A percentile compares a stretch with the other conserved stretches of the same genome.
These are phyloP conservation scores for Dryas alaskensis DNA, from an alignment of 306 rosid genomes.

Conservation along the genomic window DNA sequence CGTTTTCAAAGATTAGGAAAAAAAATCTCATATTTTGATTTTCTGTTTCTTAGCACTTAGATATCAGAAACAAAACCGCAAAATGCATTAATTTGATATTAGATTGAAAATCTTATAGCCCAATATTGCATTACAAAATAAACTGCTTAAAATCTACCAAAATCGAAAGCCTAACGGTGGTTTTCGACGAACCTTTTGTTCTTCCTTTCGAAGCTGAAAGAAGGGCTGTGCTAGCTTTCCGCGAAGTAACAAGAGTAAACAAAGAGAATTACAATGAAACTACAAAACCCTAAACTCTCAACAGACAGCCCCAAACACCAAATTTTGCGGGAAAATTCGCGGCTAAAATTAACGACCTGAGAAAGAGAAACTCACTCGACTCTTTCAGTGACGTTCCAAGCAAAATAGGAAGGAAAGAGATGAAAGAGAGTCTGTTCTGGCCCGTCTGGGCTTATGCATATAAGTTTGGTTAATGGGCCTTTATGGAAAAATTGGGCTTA, in stretches of 20 bases:
- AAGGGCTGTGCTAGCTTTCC: neutral
- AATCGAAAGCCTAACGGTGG: neutral
- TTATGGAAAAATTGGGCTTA: neutral
- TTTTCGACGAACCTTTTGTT: neutral
- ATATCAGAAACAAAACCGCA: neutral
- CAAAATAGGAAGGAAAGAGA: neutral
- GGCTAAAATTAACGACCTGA: neutral
- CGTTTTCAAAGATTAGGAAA: neutral
- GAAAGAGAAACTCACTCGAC: neutral
- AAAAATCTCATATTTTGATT: neutral
- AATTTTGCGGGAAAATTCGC: neutral
- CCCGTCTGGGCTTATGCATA: too few relatives aligned
- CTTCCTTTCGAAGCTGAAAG: neutral
- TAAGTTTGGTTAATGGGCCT: neutral
- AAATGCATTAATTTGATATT: neutral
- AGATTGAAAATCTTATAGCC: slow-evolving; percentile 4
- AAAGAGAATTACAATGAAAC: neutral
- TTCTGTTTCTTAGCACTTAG: neutral
- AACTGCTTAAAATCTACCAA: neutral
- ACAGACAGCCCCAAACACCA: neutral
- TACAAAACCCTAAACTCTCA: neutral
- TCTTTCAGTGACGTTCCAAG: neutral
- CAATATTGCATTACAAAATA: neutral
- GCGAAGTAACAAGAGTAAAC: neutral
- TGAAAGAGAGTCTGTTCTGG: neutral